These are phyloP conservation scores for Trichophyton benhamiae DNA, from an alignment of 2,329 filamentous ascomycete species.

Conservation along the genomic window DNA sequence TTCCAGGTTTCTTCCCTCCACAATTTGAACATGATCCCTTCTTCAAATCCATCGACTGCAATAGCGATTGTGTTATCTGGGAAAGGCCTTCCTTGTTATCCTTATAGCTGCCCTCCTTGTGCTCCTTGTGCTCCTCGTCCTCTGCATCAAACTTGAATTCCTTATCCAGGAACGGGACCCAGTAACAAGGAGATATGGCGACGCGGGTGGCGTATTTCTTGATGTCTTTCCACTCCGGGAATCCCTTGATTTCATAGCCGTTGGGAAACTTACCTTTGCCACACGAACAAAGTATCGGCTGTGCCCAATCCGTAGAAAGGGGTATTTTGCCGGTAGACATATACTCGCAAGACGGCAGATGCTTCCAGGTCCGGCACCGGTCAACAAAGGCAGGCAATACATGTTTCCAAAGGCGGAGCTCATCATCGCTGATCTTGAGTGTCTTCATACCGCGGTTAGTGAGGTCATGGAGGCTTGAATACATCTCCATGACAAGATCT, in stretches of 20 bases:
- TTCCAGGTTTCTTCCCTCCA: background rate
- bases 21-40: slow-evolving; percentile 5
- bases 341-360: slow-evolving; percentile 25
- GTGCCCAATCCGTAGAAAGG: slow-evolving; percentile 15
- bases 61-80: background rate
- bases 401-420: slow-evolving; percentile 23
- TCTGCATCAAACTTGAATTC: background rate
- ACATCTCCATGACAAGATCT: slow-evolving; percentile 4
- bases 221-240: slow-evolving; percentile 15
- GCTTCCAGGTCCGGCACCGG: slow-evolving; percentile 30
- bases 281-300: slow-evolving; percentile 24
- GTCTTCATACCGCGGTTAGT: background rate
- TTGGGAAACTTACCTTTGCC: slow-evolving; percentile 20
- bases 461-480: slow-evolving; percentile 4
- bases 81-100: background rate
- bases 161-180: slow-evolving; percentile 21
- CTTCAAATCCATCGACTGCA: background rate
- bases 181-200: slow-evolving; percentile 24
- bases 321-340: slow-evolving; percentile 14
- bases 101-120: background rate
- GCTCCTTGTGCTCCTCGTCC: background rate
- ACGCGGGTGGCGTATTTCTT: slow-evolving; percentile 19
- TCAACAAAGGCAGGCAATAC: slow-evolving; percentile 24
- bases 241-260: slow-evolving; percentile 11
- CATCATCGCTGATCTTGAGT: slow-evolving; percentile 18